Conservation (phyloP, 371 early-diverging fungal species). For the Ordospora pajunii region DNA sequence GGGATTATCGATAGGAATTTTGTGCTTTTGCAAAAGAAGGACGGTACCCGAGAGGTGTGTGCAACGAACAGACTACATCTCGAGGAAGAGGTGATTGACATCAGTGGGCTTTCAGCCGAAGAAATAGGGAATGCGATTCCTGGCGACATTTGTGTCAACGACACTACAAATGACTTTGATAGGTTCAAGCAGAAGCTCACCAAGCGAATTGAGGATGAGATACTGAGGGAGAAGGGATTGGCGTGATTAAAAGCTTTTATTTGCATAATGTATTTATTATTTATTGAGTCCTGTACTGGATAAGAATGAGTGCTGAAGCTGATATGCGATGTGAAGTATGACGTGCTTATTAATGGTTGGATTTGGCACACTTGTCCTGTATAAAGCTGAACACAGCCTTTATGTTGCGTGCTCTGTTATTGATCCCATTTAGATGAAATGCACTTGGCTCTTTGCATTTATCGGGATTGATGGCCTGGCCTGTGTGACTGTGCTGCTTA, state of each 20-base stretch:
- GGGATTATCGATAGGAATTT: slow-evolving; percentile 41
- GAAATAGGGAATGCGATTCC: slow-evolving; percentile 5
- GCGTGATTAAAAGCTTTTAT: not conserved
- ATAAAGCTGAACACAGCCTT: not conserved
- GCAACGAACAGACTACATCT: slow-evolving; percentile 21
- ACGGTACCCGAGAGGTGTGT: slow-evolving; percentile 17
- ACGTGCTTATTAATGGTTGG: not conserved
- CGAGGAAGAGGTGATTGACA: slow-evolving; percentile 32
- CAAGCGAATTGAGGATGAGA: slow-evolving; percentile 26
- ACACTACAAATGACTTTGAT: slow-evolving; percentile 38
- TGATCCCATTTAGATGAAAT: not conserved
- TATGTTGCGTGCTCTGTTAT: not conserved
- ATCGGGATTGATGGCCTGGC: too few relatives aligned
- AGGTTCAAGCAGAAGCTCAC: slow-evolving; percentile 37
- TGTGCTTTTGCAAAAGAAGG: slow-evolving; percentile 36
- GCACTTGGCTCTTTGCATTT: not conserved
- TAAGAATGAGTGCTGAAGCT: too few relatives aligned
- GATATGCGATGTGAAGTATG: too few relatives aligned
- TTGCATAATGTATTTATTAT: not conserved
- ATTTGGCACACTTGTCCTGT: not conserved
- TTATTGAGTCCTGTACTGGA: too few relatives aligned
- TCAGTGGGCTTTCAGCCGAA: slow-evolving; percentile 1
- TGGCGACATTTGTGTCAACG: not conserved
- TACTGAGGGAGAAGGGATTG: slow-evolving; percentile 32
- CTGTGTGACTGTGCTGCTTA: not conserved